These are phyloP conservation scores for Blastobotrys elegans DNA, from an alignment of 1,139 yeast species.

Conservation along the genomic window DNA sequence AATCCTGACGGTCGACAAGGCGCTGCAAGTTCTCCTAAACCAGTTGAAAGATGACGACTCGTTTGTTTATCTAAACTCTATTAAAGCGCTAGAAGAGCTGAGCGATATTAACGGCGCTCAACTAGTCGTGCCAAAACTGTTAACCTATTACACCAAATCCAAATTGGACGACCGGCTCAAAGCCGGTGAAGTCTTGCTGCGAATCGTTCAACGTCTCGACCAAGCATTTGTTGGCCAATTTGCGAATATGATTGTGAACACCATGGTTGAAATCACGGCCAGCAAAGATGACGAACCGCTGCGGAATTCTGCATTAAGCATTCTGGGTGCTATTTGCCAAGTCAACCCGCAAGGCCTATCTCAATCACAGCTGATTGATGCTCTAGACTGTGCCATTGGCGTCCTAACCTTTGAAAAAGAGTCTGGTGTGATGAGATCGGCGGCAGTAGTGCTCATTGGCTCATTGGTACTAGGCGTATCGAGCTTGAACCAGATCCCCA, in stretches of 20 bases:
- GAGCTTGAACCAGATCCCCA: constrained; percentile 21
- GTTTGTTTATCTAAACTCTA: constrained; percentile 74
- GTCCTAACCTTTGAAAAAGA: constrained; percentile 55
- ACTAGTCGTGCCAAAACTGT: constrained; percentile 40
- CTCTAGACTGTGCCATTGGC: constrained; percentile 73
- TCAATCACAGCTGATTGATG: constrained; percentile 42
- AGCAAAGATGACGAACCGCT: constrained; percentile 41
- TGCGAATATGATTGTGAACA: constrained; percentile 35
- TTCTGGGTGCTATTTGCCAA: constrained; percentile 61
- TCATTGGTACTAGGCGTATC: constrained; percentile 50
- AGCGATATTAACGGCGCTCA: constrained; percentile 41
- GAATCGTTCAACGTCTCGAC: constrained; percentile 50
- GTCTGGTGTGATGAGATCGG: constrained; percentile 53
- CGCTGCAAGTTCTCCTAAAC: constrained; percentile 54
- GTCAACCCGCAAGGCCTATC: constrained; percentile 53
- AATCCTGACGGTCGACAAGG: constrained; percentile 50
- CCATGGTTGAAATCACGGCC: constrained; percentile 41
- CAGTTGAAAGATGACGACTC: constrained; percentile 80
- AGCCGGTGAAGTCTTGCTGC: constrained; percentile 72
- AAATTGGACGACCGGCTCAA: constrained; percentile 61
- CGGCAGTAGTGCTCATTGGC: constrained; percentile 65
- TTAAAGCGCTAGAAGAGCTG: constrained; percentile 67
- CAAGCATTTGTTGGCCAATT: constrained; percentile 43
- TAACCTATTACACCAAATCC: constrained; percentile 40
- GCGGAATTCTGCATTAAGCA: constrained; percentile 82